A percentile compares a stretch with the other conserved stretches of the same genome.
Conservation (phyloP, 306 rosid genomes). For the Crotalaria pallida region DNA sequence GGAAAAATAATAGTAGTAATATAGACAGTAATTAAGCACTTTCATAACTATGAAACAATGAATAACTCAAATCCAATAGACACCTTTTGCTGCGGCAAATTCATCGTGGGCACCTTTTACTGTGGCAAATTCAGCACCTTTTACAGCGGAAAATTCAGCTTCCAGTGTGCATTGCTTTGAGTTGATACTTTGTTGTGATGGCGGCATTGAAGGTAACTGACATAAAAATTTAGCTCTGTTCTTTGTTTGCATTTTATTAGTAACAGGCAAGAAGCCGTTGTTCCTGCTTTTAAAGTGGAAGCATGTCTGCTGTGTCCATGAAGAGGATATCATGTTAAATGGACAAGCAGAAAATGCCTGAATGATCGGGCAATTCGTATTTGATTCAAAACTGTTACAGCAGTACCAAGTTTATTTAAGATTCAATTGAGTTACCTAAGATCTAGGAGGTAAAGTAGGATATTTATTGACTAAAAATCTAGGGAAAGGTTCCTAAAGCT, state of each 20-base stretch:
- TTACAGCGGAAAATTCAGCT: background rate
- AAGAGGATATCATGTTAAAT: conserved; percentile 31
- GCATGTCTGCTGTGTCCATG: conserved; percentile 18
- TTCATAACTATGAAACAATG: background rate
- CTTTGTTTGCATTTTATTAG: conserved; percentile 15
- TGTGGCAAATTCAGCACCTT: conserved; percentile 21
- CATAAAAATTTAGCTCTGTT: background rate
- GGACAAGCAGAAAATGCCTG: background rate
- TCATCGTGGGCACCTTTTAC: conserved; percentile 18
- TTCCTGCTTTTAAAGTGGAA: conserved; percentile 8
- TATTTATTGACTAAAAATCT: conserved; percentile 10
- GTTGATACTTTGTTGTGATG: background rate
- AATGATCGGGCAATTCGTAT: background rate
- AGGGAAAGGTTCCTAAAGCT: background rate
- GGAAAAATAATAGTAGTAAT: conserved; percentile 1
- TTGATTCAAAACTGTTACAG: background rate
- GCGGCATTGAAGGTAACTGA: background rate
- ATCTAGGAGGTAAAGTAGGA: conserved; percentile 29
- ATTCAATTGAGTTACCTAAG: background rate
- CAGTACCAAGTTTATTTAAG: too few relatives aligned
- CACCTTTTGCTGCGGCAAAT: conserved; percentile 22
- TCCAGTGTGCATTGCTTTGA: background rate
- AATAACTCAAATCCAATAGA: conserved; percentile 5
- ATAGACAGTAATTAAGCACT: background rate
- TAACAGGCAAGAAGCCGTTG: background rate